Conservation (phyloP, 192 early-diverging fungal genomes). For the Jimgerdemannia lactiflua region DNA sequence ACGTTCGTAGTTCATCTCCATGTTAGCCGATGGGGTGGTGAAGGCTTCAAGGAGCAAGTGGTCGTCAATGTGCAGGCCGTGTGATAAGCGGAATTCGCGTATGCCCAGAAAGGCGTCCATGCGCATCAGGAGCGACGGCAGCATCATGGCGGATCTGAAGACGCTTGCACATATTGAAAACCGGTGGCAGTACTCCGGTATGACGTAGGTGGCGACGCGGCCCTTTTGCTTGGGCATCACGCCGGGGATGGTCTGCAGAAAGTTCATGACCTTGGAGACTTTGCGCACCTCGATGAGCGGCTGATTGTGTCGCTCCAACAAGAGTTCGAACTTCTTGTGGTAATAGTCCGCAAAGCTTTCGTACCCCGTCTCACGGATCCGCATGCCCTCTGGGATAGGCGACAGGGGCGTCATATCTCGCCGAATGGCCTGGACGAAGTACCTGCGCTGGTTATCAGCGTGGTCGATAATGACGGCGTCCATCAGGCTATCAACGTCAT, state of each 20-base stretch:
- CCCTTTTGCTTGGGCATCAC: conserved; percentile 21
- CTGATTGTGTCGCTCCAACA: conserved; percentile 17
- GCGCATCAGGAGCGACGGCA: conserved; percentile 62
- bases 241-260: conserved; percentile 29
- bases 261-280: conserved; percentile 40
- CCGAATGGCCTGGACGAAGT: conserved; percentile 36
- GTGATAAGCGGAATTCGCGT: conserved; percentile 31
- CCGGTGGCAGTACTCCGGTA: conserved; percentile 36
- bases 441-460: conserved; percentile 37
- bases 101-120: conserved; percentile 57
- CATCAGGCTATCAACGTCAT: conserved; percentile 9
- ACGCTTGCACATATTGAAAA: conserved; percentile 38
- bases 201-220: conserved; percentile 16
- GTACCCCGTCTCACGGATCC: conserved; percentile 25
- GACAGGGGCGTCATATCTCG: conserved; percentile 27
- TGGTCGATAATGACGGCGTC: conserved; percentile 36
- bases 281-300: conserved; percentile 34
- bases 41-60: conserved; percentile 62
- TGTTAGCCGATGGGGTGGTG: conserved; percentile 66
- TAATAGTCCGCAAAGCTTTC: conserved; percentile 42
- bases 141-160: conserved; percentile 37
- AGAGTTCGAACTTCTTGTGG: conserved; percentile 18
- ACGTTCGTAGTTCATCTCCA: conserved; percentile 80
- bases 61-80: conserved; percentile 38
- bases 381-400: conserved; percentile 8